Base-by-base conservation (phyloP, 495 filamentous ascomycete genomes). In the Hyaloscypha variabilis region DNA sequence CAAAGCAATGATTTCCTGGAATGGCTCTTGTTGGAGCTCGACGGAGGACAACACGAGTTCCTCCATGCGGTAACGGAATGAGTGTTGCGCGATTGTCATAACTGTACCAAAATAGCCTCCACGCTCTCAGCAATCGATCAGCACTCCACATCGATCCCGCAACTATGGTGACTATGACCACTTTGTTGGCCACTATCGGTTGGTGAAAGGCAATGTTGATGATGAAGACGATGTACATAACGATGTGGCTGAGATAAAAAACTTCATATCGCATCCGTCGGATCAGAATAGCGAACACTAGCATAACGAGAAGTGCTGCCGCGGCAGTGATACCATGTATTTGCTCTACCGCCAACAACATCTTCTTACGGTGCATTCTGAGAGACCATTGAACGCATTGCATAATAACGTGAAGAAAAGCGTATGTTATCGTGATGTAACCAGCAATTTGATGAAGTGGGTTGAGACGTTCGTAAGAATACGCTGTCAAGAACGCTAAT, bases 391-490 rank as follows among this genome's bases (percentile, higher is more conserved):
- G 70, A 17, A 77, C 68, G 39, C 39, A 46, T 70, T 82, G 83
- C 24, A 82, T 52, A 6, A 75, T 64, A 0, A 62, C 76, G 60
- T 87, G 85, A 11, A 85, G 42, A 28, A 84, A 68, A 55, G 77
- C 71, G 39, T 71, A 73, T 6, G 74, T 23, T 46, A 87, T 75
- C 42, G 81, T 85, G 11, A 80, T 82, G 65, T 85, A 86, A 28
- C 86, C 86, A 36, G 79, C 82, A 52, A 81, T 78, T 60, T 82
- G 82, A 71, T 89, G 86, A 23, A 89, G 79, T 31, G 79, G 78
- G 64, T 87, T 88, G 34, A 89, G 78, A 23, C 82, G 75, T 63
- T 89, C 86, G 69, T 89, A 88, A 10, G 85, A 87, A 54, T 83
- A 82, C 21, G 82, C 81, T 11, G 82, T 84, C 26, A 89, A 65